A percentile compares a stretch with the other conserved stretches of the same genome.
Conservation (phyloP, 2,329 filamentous ascomycete species). For the Myriosclerotinia duriaeana region DNA sequence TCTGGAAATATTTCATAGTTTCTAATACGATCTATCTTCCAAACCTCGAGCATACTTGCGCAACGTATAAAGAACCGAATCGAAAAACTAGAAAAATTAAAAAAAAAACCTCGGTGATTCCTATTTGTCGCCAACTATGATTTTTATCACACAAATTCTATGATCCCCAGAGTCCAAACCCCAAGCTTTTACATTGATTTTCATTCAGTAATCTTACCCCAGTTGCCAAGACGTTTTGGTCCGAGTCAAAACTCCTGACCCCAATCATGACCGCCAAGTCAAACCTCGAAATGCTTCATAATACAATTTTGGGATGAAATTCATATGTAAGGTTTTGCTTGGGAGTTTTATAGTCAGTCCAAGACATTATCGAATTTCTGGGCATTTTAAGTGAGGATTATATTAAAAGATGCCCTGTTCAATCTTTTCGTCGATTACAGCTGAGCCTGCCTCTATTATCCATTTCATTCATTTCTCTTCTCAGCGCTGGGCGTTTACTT, state of each 20-base stretch:
- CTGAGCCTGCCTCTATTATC: not conserved
- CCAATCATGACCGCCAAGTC: slow-evolving; percentile 20
- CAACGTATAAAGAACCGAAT: too few relatives aligned
- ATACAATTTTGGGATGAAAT: slow-evolving; percentile 15
- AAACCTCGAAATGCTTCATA: slow-evolving; percentile 21
- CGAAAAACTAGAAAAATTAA: too few relatives aligned
- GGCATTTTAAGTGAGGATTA: not conserved
- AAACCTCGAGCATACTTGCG: not conserved
- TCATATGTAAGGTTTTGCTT: not conserved
- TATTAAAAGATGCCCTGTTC: slow-evolving; percentile 3
- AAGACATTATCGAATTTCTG: not conserved
- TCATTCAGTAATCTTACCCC: not conserved
- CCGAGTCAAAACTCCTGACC: slow-evolving; percentile 15
- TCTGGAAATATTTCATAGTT: too few relatives aligned
- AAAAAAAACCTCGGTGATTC: too few relatives aligned
- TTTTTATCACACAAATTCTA: not conserved
- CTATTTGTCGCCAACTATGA: too few relatives aligned
- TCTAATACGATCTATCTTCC: not conserved
- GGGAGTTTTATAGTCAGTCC: slow-evolving; percentile 15
- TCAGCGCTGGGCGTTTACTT: slow-evolving; percentile 21
- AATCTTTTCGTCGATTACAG: slow-evolving; percentile 7
- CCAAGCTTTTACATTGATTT: not conserved
- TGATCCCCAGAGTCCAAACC: not conserved
- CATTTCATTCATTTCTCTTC: slow-evolving; percentile 7
- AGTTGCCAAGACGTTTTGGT: slow-evolving; percentile 20